Conservation (phyloP, 345 rosid genomes). For the Gossypium mustelinum region DNA sequence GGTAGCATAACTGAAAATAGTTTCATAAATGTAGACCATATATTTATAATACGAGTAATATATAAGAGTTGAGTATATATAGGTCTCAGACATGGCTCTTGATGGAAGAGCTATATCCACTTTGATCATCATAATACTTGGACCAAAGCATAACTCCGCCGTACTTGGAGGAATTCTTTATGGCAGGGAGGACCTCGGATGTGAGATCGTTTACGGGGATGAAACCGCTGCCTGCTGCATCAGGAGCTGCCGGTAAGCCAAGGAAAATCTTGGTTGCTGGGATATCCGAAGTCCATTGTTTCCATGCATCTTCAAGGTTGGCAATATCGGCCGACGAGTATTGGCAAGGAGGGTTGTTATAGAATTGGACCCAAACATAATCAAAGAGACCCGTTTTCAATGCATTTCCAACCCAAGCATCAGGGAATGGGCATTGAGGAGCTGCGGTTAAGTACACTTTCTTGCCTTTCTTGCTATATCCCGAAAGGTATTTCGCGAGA, state of each 20-base stretch:
- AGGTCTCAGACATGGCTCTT: neutral
- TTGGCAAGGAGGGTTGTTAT: conserved; percentile 1
- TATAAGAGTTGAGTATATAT: neutral
- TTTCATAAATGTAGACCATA: neutral
- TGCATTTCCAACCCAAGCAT: conserved; percentile 1
- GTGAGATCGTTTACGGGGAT: neutral
- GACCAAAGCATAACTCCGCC: conserved; percentile 1
- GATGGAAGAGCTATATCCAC: neutral
- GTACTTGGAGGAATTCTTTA: neutral
- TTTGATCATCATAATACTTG: neutral
- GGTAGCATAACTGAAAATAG: neutral
- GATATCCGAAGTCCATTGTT: neutral
- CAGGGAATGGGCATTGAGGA: conserved; percentile 1
- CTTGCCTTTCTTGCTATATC: conserved; percentile 1
- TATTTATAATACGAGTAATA: neutral
- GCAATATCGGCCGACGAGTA: neutral
- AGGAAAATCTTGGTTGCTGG: neutral
- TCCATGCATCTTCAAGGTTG: neutral
- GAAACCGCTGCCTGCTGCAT: conserved; percentile 1
- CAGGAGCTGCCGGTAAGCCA: neutral
- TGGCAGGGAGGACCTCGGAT: neutral
- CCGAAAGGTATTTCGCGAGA: neutral
- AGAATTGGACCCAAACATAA: neutral
- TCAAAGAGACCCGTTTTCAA: neutral
- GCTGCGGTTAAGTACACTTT: neutral